Evolutionary conservation across 495 filamentous ascomycete species (phyloP).

Genomic region (Penicillium cinerascens): DNA sequence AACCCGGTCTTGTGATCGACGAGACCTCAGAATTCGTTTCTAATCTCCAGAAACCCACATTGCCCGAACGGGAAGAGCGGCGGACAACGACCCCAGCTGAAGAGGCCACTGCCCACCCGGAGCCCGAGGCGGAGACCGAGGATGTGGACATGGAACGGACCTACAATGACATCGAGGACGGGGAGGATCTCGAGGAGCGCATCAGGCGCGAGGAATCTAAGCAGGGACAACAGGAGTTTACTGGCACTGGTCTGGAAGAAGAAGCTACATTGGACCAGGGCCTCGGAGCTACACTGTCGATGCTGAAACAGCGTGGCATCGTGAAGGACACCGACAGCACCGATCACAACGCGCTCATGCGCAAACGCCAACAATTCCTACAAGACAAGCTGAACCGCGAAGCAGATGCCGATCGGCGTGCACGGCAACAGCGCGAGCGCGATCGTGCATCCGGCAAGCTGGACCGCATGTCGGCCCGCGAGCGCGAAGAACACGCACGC

Average conservation of each 20-base stretch:
- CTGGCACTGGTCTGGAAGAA: slow-evolving; percentile 75
- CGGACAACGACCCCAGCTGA: slow-evolving; percentile 37
- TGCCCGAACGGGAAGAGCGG: slow-evolving; percentile 57
- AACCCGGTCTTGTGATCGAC: slow-evolving; percentile 80
- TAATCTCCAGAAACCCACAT: slow-evolving; percentile 65
- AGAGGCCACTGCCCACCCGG: slow-evolving; percentile 50
- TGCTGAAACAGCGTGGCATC: slow-evolving; percentile 80
- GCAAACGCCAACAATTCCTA: slow-evolving; percentile 77
- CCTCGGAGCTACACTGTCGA: slow-evolving; percentile 73
- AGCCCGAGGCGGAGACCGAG: slow-evolving; percentile 41
- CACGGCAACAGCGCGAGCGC: slow-evolving; percentile 78
- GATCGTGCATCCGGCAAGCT: slow-evolving; percentile 78
- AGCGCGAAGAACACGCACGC: slow-evolving; percentile 85
- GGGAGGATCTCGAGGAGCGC: slow-evolving; percentile 47
- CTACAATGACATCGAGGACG: slow-evolving; percentile 55
- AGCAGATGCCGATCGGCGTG: slow-evolving; percentile 69
- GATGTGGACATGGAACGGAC: slow-evolving; percentile 63
- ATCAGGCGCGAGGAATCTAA: slow-evolving; percentile 49
- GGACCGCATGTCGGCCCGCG: slow-evolving; percentile 80
- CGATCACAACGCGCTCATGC: slow-evolving; percentile 64
- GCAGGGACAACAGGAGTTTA: slow-evolving; percentile 48
- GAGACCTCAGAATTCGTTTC: slow-evolving; percentile 95
- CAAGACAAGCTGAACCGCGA: slow-evolving; percentile 71
- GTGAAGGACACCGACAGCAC: slow-evolving; percentile 60
- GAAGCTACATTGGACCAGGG: slow-evolving; percentile 75